Evolutionary conservation across 176 grass and related monocot species (phyloP), one percentile per base, ranked within the genome.

Genomic region (Hyparrhenia diplandra): DNA sequence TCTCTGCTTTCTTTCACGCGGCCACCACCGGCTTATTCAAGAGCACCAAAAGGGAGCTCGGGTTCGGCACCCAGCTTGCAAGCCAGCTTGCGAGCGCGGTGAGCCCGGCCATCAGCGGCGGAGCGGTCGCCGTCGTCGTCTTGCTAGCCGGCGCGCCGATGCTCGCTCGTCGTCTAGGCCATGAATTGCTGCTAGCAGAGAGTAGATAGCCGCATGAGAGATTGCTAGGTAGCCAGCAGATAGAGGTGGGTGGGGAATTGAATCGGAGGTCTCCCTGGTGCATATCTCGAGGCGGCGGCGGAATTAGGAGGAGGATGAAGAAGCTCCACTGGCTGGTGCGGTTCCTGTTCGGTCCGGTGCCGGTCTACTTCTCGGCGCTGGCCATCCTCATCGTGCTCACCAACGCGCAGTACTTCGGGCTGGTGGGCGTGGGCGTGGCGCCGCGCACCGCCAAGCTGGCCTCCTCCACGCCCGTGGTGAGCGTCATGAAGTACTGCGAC

Each of bases 401-500:
- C 37, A 89, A 89, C 88, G 83, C 88, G 47, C 88, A 82, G 83
- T 89, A 86, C 83, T 86, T 89, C 47, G 88, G 88, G 4, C 88
- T 89, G n/a, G 79, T 78, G 21, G 83, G 83, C 37, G 88, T 89
- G 1, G 72, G 77, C 27, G 87, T 89, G 64, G 78, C 78, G 66
- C 88, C 88, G 13, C 88, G 20, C 46, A 5, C 78, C 37, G 64
- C 88, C 1, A 89, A 89, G 79, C 67, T 89, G 37, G 73, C 37
- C 1, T 86, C 88, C 1, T 83, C 88, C 13, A 51, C 49, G 51
- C 88, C 80, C 74, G 83, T 90, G 59, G 88, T 86, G 29, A 88
- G 89, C 82, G 85, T 88, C 12, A 91, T 85, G 82, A 88, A 82
- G 82, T 84, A 84, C 82, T 91, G 89, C 86, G 89, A 91, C 82